Conservation (phyloP, 768 basidiomycete genomes). For the Trametes cingulata region DNA sequence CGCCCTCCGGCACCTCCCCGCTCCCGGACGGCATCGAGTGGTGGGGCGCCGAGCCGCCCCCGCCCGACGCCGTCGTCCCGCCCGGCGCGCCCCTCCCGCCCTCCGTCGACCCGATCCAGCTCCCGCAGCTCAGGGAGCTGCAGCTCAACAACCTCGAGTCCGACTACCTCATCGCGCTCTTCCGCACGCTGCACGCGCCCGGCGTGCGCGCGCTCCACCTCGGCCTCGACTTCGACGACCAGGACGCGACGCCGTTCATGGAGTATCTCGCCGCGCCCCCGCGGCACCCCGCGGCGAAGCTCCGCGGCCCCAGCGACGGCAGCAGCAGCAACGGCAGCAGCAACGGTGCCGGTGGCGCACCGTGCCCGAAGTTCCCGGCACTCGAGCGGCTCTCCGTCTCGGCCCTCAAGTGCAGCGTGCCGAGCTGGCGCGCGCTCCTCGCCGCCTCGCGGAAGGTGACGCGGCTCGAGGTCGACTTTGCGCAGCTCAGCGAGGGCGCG, state of each 20-base stretch:
- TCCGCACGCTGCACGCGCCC: constrained; percentile 50
- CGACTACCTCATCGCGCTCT: constrained; percentile 48
- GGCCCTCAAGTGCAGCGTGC: constrained; percentile 26
- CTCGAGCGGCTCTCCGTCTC: constrained; percentile 30
- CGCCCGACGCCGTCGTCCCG: constrained; percentile 24
- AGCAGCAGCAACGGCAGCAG: neutral
- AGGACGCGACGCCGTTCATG: constrained; percentile 52
- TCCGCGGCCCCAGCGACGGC: neutral
- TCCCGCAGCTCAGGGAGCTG: constrained; percentile 43
- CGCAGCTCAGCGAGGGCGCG: constrained; percentile 30
- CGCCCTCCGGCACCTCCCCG: constrained; percentile 25
- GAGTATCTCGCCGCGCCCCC: constrained; percentile 22
- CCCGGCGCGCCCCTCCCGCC: constrained; percentile 45
- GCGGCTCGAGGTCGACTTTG: constrained; percentile 46
- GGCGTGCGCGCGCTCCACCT: constrained; percentile 45
- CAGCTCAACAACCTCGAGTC: constrained; percentile 57
- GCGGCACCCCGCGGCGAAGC: neutral
- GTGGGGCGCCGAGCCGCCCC: constrained; percentile 37
- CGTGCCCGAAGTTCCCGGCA: constrained; percentile 23
- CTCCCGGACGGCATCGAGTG: constrained; percentile 30
- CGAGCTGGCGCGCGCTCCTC: constrained; percentile 29
- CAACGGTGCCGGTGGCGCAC: neutral
- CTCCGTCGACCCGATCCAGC: constrained; percentile 34
- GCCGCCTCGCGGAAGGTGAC: constrained; percentile 36
- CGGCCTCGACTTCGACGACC: constrained; percentile 43